Percentiles rank a stretch among this genome's conserved stretches.
Conservation (phyloP, 805 yeast genomes). For the Candida loeiensis region DNA sequence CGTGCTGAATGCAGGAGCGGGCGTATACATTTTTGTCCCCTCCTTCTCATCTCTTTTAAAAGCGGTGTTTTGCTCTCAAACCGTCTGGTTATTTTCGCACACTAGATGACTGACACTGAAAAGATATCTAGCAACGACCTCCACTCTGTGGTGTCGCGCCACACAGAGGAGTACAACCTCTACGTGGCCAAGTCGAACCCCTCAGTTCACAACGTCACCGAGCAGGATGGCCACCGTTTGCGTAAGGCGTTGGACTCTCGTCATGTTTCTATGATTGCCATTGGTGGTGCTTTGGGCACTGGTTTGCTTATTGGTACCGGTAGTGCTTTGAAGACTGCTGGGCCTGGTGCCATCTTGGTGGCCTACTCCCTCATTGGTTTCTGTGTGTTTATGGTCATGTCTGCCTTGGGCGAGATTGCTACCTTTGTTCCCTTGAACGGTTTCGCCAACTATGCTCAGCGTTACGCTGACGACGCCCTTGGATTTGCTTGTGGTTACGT, state of each 20-base stretch:
- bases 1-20: not conserved
- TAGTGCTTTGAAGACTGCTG: slow-evolving; percentile 62
- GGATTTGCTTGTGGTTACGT: slow-evolving; percentile 70
- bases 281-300: slow-evolving; percentile 83
- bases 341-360: slow-evolving; percentile 62
- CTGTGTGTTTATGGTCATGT: slow-evolving; percentile 65
- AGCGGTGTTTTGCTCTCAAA: not conserved
- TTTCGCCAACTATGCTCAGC: slow-evolving; percentile 59
- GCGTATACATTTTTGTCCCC: not conserved
- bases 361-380: slow-evolving; percentile 70
- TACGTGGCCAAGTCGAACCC: slow-evolving; percentile 47
- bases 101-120: slow-evolving; percentile 12
- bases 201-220: slow-evolving; percentile 23
- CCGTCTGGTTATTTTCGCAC: not conserved
- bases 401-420: slow-evolving; percentile 67
- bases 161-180: slow-evolving; percentile 48
- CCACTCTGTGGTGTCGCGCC: slow-evolving; percentile 34
- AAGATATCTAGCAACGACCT: slow-evolving; percentile 20
- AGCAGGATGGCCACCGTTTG: slow-evolving; percentile 19
- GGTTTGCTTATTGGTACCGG: slow-evolving; percentile 80
- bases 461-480: slow-evolving; percentile 62
- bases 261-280: slow-evolving; percentile 69
- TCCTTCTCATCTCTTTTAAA: slow-evolving; percentile 1
- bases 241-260: slow-evolving; percentile 45
- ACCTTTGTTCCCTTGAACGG: slow-evolving; percentile 67